These are phyloP conservation scores for Centaurea solstitialis DNA, from an alignment of 129 eudicot genomes.

Conservation along the genomic window DNA sequence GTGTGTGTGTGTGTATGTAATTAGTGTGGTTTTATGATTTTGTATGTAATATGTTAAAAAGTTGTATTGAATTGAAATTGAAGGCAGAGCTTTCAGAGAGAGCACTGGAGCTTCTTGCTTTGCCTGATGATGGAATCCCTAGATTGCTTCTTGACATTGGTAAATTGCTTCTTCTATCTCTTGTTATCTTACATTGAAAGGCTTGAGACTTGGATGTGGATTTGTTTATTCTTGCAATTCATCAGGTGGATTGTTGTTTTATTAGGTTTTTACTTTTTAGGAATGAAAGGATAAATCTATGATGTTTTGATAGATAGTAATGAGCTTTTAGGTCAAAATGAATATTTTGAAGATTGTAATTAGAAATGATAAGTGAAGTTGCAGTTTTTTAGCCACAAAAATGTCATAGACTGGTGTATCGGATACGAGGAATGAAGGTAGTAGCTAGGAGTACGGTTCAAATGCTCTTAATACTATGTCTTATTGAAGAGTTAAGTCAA, in stretches of 20 bases:
- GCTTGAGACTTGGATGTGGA: neutral
- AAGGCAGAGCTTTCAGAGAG: conserved; percentile 91
- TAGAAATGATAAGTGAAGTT: neutral
- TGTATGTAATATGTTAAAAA: neutral
- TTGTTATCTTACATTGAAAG: neutral
- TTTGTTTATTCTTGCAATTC: conserved; percentile 1
- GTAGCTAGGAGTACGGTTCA: neutral
- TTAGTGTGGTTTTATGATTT: neutral
- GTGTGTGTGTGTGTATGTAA: neutral
- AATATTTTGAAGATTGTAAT: neutral
- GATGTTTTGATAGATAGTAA: neutral
- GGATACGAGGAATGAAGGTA: neutral
- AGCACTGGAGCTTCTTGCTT: conserved; percentile 96
- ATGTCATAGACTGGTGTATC: neutral
- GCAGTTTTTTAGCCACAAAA: neutral
- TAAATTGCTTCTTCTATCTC: conserved; percentile 11
- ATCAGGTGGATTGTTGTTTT: neutral
- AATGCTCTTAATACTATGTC: neutral
- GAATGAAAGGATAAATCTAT: neutral
- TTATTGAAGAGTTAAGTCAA: neutral
- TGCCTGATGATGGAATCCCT: conserved; percentile 89
- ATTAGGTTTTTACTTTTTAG: neutral
- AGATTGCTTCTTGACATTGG: conserved; percentile 93
- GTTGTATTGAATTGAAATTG: neutral
- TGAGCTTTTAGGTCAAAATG: neutral